phyloP scores from a whole-genome alignment of 805 yeast species.

The Candida pseudoglaebosa region DNA sequence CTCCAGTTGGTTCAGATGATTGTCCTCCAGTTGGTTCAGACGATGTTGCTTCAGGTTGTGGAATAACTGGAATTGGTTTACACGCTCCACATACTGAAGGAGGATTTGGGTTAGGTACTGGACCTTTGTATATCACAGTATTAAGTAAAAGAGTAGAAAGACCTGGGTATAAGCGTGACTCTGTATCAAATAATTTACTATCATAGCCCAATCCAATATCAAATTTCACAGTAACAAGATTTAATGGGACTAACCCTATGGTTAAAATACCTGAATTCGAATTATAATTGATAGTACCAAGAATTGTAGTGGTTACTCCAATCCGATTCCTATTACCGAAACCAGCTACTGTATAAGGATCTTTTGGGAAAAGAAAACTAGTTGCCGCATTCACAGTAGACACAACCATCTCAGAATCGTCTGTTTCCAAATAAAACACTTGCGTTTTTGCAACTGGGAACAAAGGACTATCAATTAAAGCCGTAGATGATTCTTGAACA shows the following conservation, averaged over 20 bases:
- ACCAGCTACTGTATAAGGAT: slow-evolving; percentile 21
- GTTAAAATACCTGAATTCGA: slow-evolving; percentile 4
- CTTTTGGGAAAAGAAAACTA: no score
- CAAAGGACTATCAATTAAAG: slow-evolving; percentile 14
- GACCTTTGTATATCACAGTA: slow-evolving; percentile 4
- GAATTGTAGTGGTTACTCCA: slow-evolving; percentile 17
- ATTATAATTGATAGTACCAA: slow-evolving; percentile 6
- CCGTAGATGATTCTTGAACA: slow-evolving; percentile 14
- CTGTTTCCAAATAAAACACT: slow-evolving; percentile 14
- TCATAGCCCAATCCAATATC: slow-evolving; percentile 2
- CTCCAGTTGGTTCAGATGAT: no score
- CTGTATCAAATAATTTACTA: background rate
- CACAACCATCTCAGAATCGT: slow-evolving; percentile 11
- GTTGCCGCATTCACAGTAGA: slow-evolving; percentile 15
- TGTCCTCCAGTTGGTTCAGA: no score
- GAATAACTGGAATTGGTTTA: slow-evolving; percentile 1
- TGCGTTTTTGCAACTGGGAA: slow-evolving; percentile 12
- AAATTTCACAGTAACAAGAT: background rate
- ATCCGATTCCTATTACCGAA: slow-evolving; percentile 26
- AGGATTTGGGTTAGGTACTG: background rate
- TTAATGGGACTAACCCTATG: background rate
- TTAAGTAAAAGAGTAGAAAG: background rate
- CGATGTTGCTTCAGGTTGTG: background rate
- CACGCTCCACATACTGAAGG: slow-evolving; percentile 2
- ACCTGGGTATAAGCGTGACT: slow-evolving; percentile 1